Evolutionary conservation across 495 filamentous ascomycete genomes (phyloP).

Genomic region (Pyrenula aspistea): DNA sequence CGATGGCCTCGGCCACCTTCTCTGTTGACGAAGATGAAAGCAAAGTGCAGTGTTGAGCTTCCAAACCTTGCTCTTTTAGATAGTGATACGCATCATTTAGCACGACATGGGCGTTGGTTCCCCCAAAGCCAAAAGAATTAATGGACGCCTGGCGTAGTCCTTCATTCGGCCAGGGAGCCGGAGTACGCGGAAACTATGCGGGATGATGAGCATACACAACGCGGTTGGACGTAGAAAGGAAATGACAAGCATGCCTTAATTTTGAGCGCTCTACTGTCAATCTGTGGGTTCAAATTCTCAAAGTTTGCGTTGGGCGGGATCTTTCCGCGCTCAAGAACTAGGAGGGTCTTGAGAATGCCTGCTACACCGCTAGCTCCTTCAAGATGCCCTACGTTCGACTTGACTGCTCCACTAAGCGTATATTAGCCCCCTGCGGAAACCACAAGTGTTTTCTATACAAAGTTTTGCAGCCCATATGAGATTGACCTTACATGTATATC

Average conservation of each 20-base stretch:
- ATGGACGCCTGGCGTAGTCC: slow-evolving; percentile 17
- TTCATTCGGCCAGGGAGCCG: slow-evolving; percentile 6
- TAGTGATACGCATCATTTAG: slow-evolving; percentile 19
- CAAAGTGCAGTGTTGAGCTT: slow-evolving; percentile 11
- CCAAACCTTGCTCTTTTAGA: slow-evolving; percentile 1
- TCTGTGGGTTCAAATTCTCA: slow-evolving; percentile 28
- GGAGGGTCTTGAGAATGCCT: slow-evolving; percentile 40
- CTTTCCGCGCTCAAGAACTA: slow-evolving; percentile 32
- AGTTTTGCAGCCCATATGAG: slow-evolving; percentile 4
- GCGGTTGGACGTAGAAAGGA: not conserved
- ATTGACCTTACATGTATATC: slow-evolving; percentile 15
- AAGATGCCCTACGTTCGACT: slow-evolving; percentile 38
- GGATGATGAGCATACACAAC: not conserved
- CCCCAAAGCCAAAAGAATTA: slow-evolving; percentile 23
- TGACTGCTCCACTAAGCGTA: slow-evolving; percentile 30
- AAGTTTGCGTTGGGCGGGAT: slow-evolving; percentile 43
- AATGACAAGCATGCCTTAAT: slow-evolving; percentile 11
- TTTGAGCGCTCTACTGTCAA: slow-evolving; percentile 9
- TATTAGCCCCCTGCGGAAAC: slow-evolving; percentile 3
- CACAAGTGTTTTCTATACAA: slow-evolving; percentile 2
- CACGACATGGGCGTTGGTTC: slow-evolving; percentile 21
- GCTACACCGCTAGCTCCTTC: slow-evolving; percentile 43
- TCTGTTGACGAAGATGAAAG: too few relatives aligned
- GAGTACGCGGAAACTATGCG: slow-evolving; percentile 5
- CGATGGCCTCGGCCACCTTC: too few relatives aligned